These are phyloP conservation scores for Cordia subcordata DNA, from an alignment of 257 asterid genomes.

Conservation along the genomic window DNA sequence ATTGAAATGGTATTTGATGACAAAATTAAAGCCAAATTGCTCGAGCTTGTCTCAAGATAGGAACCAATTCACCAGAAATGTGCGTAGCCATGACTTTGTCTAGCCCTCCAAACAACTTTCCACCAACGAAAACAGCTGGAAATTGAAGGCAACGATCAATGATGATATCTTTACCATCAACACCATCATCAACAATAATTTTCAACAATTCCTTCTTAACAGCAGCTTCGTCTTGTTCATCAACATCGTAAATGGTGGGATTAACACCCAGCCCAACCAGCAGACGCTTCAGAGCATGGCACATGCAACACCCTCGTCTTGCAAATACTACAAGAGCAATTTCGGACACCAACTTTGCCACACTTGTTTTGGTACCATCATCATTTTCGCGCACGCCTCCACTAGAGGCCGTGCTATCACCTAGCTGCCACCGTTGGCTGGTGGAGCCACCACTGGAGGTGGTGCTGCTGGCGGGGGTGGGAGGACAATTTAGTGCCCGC, in stretches of 20 bases:
- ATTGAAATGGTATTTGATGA: not conserved
- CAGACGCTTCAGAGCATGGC: slow-evolving; percentile 64
- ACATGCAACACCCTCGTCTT: slow-evolving; percentile 74
- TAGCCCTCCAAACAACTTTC: slow-evolving; percentile 72
- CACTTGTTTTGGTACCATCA: not conserved
- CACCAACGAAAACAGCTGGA: slow-evolving; percentile 80
- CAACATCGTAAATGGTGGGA: slow-evolving; percentile 48
- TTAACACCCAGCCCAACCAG: slow-evolving; percentile 66
- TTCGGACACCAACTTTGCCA: slow-evolving; percentile 40
- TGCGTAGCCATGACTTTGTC: slow-evolving; percentile 70
- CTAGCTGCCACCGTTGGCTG: not conserved
- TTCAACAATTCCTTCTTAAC: slow-evolving; percentile 23
- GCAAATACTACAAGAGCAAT: slow-evolving; percentile 69
- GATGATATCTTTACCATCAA: not conserved
- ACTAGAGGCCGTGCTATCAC: not conserved
- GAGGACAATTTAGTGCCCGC: slow-evolving; percentile 29
- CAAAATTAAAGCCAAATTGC: slow-evolving; percentile 74
- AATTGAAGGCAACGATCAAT: slow-evolving; percentile 29
- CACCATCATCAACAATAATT: not conserved
- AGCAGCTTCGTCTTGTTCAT: slow-evolving; percentile 39
- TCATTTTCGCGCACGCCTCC: not conserved
- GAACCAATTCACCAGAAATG: slow-evolving; percentile 81
- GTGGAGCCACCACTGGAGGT: not conserved
- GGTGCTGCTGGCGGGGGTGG: slow-evolving; percentile 3
- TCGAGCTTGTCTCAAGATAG: slow-evolving; percentile 54